Base-by-base conservation (phyloP, 805 yeast genomes). In the Jamesozyma jinghongensis region DNA sequence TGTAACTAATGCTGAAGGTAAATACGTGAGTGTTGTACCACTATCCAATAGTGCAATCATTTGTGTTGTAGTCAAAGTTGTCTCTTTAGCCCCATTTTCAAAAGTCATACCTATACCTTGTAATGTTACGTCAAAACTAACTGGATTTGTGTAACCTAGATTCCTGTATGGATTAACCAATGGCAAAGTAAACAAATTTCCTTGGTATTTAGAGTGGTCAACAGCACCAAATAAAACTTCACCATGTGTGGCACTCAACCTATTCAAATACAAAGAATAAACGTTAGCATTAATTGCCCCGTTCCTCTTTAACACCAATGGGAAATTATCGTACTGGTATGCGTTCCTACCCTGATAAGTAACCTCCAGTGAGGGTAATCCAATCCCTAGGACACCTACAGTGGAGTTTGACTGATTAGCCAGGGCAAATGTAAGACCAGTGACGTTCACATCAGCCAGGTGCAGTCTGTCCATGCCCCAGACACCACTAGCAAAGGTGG, bases 321-420 rank as follows among this genome's bases (percentile, higher is more conserved):
- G 95, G 42, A 85, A 63, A 58, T 85, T 85, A 40, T 72, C 68
- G 60, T 85, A 85, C 14, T 61, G 61, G 49, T 70, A 71, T 5
- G 41, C 38, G 3, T 43, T 32, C 3, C 53, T 45, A 2, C 42
- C 32, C 5, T 51, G 36, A 18, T 67, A 65, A 1, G 90, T 81
- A 3, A 75, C 67, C 59, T 87, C 95, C 40, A 83, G 68, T 12
- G 77, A 82, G 4, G 74, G 63, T 38, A 82, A 67, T 10, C 92
- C 90, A 46, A 84, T 75, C 20, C 88, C 87, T 32, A 84, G 61
- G 19, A 85, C 90, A 41, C 94, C 90, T 34, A 61, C 61, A 7
- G 75, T 59, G 3, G 88, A 77, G 45, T 77, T 75, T 2, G 85
- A 74, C 28, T 61, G 58, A 53, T 76, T 75, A 3, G 84, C 94